Conservation (phyloP, 1,139 yeast genomes). For the Trichomonascaceae sp. region DNA sequence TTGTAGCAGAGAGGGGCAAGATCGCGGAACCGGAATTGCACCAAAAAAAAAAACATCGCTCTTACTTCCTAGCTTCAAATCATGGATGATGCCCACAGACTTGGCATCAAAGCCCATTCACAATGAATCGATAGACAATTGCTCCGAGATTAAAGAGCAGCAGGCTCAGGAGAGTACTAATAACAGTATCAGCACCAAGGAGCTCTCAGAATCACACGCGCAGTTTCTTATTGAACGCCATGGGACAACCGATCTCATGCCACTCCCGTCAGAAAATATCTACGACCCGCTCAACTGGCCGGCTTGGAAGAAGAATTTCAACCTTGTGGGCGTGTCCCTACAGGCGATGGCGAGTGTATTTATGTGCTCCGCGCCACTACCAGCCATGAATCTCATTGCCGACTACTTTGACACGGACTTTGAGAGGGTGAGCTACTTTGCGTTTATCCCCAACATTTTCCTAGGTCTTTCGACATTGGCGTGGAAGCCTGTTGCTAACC, state of each 20-base stretch:
- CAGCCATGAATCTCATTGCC: slow-evolving; percentile 8
- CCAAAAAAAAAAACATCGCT: no score
- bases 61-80: no score
- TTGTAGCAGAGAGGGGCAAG: no score
- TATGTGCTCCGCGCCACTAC: slow-evolving; percentile 8
- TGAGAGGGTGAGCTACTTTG: slow-evolving; percentile 7
- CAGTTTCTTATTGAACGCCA: slow-evolving; percentile 8
- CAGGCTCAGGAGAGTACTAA: no score
- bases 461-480: slow-evolving; percentile 9
- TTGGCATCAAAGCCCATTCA: no score
- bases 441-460: slow-evolving; percentile 8
- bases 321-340: slow-evolving; percentile 7
- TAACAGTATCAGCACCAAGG: no score
- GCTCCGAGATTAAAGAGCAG: no score
- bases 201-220: slow-evolving; percentile 4
- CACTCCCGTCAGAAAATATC: slow-evolving; percentile 7
- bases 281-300: slow-evolving; percentile 12
- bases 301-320: slow-evolving; percentile 6
- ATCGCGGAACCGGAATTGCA: no score
- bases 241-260: slow-evolving; percentile 9
- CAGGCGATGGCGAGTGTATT: slow-evolving; percentile 9
- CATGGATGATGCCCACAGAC: no score
- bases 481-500: slow-evolving; percentile 10
- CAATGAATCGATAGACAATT: no score
- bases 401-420: slow-evolving; percentile 6